Conservation (phyloP, 164 flowering plant genomes). For the Houttuynia cordata region DNA sequence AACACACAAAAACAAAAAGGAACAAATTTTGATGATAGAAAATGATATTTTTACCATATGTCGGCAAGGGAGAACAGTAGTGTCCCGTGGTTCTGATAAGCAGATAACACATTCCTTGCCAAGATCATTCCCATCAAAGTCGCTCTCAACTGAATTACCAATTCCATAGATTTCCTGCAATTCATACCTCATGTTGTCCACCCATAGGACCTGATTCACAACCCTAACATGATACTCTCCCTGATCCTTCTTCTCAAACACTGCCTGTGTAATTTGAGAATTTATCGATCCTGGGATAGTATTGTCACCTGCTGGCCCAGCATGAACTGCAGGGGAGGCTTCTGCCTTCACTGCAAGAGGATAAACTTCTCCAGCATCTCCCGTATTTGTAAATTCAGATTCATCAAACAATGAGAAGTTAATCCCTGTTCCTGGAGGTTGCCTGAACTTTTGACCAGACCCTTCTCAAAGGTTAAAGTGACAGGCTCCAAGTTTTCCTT, state of each 20-base stretch:
- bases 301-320: conserved; percentile 26
- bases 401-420: conserved; percentile 63
- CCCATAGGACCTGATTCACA: conserved; percentile 86
- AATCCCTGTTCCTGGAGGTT: conserved; percentile 81
- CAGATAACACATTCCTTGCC: conserved; percentile 98
- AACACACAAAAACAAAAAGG: neutral
- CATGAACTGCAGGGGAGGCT: conserved; percentile 22
- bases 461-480: conserved; percentile 55
- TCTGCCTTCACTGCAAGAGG: conserved; percentile 88
- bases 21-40: neutral
- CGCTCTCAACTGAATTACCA: conserved; percentile 76
- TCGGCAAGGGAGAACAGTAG: conserved; percentile 94
- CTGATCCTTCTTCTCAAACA: conserved; percentile 69
- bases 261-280: conserved; percentile 83
- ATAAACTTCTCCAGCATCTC: conserved; percentile 41
- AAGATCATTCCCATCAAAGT: conserved; percentile 70
- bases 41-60: conserved; percentile 60
- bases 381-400: conserved; percentile 39
- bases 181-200: conserved; percentile 78
- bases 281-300: conserved; percentile 29
- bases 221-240: conserved; percentile 70
- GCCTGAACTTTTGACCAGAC: conserved; percentile 83
- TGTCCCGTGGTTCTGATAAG: conserved; percentile 96
- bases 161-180: conserved; percentile 97
- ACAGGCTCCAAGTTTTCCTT: conserved; percentile 61